Evolutionary conservation across 148 eudicot species (phyloP).

Genomic region (Rhododendron williamsianum): DNA sequence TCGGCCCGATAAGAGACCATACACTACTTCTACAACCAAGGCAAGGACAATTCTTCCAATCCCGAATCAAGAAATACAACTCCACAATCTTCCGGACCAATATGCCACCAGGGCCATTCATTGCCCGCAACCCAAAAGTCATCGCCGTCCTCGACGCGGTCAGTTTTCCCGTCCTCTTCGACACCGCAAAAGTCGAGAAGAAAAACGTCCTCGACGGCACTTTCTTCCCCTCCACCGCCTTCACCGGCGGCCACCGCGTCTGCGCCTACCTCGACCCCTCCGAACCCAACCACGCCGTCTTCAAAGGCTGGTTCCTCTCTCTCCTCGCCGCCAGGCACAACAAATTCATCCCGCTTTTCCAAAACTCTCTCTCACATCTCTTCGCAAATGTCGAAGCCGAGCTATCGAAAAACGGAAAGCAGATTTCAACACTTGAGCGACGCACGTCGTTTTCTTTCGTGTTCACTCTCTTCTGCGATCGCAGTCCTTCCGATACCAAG

Average conservation of each 20-base stretch:
- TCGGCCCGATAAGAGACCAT: conserved; percentile 35
- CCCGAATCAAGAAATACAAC: conserved; percentile 40
- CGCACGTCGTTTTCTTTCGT: conserved; percentile 43
- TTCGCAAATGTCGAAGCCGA: conserved; percentile 36
- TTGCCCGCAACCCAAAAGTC: conserved; percentile 44
- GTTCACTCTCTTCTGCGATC: conserved; percentile 37
- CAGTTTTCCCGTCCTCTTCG: conserved; percentile 61
- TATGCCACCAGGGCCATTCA: conserved; percentile 74
- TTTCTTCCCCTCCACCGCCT: conserved; percentile 49
- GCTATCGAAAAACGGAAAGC: conserved; percentile 19
- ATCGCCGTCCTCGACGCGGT: conserved; percentile 52
- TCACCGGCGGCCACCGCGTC: conserved; percentile 52
- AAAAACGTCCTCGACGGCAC: conserved; percentile 56
- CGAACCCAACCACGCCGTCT: conserved; percentile 42
- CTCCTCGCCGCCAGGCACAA: conserved; percentile 19
- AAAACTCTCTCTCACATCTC: conserved; percentile 12
- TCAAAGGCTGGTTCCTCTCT: conserved; percentile 34
- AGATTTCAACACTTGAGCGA: conserved; percentile 31
- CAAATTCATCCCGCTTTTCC: conserved; percentile 34
- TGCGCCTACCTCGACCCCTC: conserved; percentile 63
- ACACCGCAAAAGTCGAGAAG: conserved; percentile 58
- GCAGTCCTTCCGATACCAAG: conserved; percentile 19
- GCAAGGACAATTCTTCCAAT: conserved; percentile 42
- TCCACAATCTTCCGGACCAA: conserved; percentile 61
- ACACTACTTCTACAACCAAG: conserved; percentile 51